Evolutionary conservation across 176 grass and related monocot genomes (phyloP).

Genomic region (Aechmea fasciata): DNA sequence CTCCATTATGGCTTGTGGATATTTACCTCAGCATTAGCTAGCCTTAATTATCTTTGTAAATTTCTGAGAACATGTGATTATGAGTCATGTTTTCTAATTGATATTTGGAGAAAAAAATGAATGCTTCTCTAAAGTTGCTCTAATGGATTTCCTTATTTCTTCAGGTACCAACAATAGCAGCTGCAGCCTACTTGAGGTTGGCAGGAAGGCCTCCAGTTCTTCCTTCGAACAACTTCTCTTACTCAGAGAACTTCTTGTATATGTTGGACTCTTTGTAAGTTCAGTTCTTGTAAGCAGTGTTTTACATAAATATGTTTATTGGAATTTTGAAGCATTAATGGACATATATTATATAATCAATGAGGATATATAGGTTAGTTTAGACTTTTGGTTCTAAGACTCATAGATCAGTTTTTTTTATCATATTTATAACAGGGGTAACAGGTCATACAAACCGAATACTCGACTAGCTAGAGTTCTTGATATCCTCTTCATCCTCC

Average conservation of each 20-base stretch:
- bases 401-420: slow-evolving; percentile 12
- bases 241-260: slow-evolving; percentile 92
- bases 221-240: slow-evolving; percentile 82
- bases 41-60: background rate
- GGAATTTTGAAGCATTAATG: background rate
- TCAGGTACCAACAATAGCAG: slow-evolving; percentile 80
- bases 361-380: background rate
- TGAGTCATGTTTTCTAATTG: background rate
- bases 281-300: background rate
- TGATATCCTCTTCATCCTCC: slow-evolving; percentile 90
- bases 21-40: background rate
- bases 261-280: slow-evolving; percentile 97
- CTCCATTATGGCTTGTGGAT: background rate
- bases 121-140: slow-evolving; percentile 1
- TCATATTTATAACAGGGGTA: slow-evolving; percentile 39
- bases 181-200: slow-evolving; percentile 88
- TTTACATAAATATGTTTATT: too few species aligned
- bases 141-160: slow-evolving; percentile 10
- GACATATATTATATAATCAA: too few species aligned
- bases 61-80: background rate
- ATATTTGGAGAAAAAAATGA: slow-evolving; percentile 1
- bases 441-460: slow-evolving; percentile 76
- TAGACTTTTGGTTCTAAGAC: background rate
- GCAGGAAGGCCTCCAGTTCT: slow-evolving; percentile 78
- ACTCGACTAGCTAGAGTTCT: slow-evolving; percentile 75